Percentiles rank a stretch among this genome's conserved stretches.
These are phyloP conservation scores for Phaseolus lunatus DNA, from an alignment of 306 rosid genomes.

Conservation along the genomic window DNA sequence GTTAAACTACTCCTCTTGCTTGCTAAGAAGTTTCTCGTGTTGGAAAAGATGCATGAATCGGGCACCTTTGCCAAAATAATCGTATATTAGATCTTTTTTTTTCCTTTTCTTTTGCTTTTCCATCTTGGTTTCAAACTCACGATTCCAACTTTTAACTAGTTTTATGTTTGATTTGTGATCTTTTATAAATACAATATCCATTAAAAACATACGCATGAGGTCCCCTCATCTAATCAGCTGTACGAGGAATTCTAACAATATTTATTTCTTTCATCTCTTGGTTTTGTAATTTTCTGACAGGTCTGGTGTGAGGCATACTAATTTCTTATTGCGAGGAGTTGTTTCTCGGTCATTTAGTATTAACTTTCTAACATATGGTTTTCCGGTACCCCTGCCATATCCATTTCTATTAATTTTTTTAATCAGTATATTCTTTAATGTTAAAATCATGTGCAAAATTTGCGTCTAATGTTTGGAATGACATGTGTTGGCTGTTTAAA, in stretches of 20 bases:
- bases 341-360: constrained; percentile 80
- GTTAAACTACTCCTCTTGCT: constrained; percentile 27
- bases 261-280: constrained; percentile 29
- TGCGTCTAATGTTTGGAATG: constrained; percentile 28
- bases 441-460: constrained; percentile 10
- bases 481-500: background rate
- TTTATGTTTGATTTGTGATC: constrained; percentile 12
- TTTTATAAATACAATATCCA: constrained; percentile 7
- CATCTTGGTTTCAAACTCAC: constrained; percentile 25
- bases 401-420: constrained; percentile 25
- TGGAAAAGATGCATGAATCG: constrained; percentile 20
- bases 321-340: constrained; percentile 71
- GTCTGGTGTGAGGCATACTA: constrained; percentile 70
- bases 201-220: constrained; percentile 7
- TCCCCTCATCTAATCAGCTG: background rate
- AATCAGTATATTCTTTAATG: constrained; percentile 21
- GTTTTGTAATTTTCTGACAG: constrained; percentile 56
- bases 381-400: constrained; percentile 71
- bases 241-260: constrained; percentile 9
- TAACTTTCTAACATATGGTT: constrained; percentile 93
- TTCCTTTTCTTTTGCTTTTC: constrained; percentile 12
- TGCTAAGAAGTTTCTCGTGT: constrained; percentile 31
- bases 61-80: background rate
- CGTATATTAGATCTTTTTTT: background rate
- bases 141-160: constrained; percentile 25